phyloP scores from a whole-genome alignment of 768 basidiomycete species.

The Sporobolomyces phaffii region DNA sequence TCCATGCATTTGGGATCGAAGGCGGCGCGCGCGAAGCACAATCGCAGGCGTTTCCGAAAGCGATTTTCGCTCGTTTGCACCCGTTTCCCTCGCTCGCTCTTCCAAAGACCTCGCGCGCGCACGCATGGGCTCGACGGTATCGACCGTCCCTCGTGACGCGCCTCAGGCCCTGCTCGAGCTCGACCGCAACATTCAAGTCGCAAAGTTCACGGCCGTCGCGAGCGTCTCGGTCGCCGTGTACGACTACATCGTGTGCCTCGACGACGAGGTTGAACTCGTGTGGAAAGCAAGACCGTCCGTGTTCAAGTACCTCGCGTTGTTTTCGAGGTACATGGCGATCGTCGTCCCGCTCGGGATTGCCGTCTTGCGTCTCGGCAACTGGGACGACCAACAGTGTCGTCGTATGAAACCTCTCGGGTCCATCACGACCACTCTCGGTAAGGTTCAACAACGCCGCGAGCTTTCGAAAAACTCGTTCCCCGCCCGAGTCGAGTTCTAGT shows the following conservation, averaged over 20 bases:
- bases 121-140: background rate
- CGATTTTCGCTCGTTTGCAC: too few relatives aligned
- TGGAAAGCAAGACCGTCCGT: slow-evolving; percentile 2
- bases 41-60: too few relatives aligned
- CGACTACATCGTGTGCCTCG: slow-evolving; percentile 5
- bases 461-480: too few relatives aligned
- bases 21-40: too few relatives aligned
- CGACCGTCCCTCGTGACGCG: background rate
- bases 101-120: too few relatives aligned
- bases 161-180: background rate
- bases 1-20: too few relatives aligned
- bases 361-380: background rate
- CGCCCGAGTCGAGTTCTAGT: too few relatives aligned
- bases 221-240: background rate
- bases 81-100: too few relatives aligned
- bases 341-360: background rate
- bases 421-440: background rate
- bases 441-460: background rate
- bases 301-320: slow-evolving; percentile 3
- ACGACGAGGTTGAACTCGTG: background rate
- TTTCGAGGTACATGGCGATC: background rate
- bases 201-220: background rate
- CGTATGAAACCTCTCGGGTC: background rate
- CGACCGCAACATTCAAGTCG: background rate
- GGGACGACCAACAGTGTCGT: background rate